A percentile compares a stretch with the other conserved stretches of the same genome.
phyloP scores from a whole-genome alignment of 495 filamentous ascomycete species.

The Hyaloscypha hepaticicola region DNA sequence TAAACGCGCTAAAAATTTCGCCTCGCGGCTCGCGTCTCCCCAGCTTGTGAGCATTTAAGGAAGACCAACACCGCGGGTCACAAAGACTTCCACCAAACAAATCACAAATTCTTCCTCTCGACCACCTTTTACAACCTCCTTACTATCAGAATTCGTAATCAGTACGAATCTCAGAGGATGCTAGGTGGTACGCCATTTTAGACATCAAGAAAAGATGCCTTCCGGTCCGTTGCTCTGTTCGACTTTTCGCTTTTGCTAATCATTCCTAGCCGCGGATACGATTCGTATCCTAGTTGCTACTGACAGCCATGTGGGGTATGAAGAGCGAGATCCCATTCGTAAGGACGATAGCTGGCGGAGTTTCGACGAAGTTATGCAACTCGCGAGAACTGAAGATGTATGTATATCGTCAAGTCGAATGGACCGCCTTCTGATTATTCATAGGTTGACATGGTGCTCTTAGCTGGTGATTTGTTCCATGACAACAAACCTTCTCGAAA shows the following conservation, averaged over 20 bases:
- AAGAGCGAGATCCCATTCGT: constrained; percentile 87
- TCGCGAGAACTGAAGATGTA: constrained; percentile 83
- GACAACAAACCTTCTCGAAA: constrained; percentile 98
- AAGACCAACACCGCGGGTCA: background rate
- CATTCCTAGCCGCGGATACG: constrained; percentile 67
- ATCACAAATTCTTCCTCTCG: background rate
- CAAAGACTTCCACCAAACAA: background rate
- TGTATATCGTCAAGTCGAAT: constrained; percentile 5
- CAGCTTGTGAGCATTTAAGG: background rate
- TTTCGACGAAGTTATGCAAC: constrained; percentile 92
- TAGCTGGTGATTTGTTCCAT: constrained; percentile 95
- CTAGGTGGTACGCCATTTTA: background rate
- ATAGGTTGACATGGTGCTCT: constrained; percentile 86
- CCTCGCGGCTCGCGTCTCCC: background rate
- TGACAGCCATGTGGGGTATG: constrained; percentile 96
- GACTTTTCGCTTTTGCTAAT: constrained; percentile 4
- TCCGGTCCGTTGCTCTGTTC: constrained; percentile 15
- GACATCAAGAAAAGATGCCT: constrained; percentile 16
- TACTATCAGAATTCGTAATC: background rate
- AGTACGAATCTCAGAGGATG: constrained; percentile 6
- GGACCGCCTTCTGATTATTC: constrained; percentile 3
- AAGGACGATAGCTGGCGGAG: constrained; percentile 96
- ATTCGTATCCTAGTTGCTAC: constrained; percentile 94
- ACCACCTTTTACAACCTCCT: background rate
- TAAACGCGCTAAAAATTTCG: background rate